Conservation (phyloP, 2,329 filamentous ascomycete genomes). For the Aspergillus aculeatinus region DNA sequence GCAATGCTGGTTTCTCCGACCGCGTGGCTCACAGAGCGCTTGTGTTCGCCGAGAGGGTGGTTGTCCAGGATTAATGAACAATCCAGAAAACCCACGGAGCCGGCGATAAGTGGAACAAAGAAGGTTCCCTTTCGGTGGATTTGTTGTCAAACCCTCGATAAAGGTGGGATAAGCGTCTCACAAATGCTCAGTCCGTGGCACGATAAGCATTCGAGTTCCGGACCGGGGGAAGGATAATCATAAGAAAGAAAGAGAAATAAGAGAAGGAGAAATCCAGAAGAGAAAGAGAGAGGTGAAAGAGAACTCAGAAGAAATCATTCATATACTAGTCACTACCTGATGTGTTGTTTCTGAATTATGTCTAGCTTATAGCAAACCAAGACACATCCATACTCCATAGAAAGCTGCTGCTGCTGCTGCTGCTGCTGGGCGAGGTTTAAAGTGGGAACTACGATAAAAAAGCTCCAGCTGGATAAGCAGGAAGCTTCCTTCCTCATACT, state of each 20-base stretch:
- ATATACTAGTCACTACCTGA: not conserved
- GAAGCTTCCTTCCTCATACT: not conserved
- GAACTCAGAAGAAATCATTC: not conserved
- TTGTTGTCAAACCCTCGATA: not conserved
- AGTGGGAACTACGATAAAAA: not conserved
- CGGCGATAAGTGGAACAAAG: not conserved
- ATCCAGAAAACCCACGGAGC: slow-evolving; percentile 6
- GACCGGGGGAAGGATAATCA: not conserved
- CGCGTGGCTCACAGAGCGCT: slow-evolving; percentile 3
- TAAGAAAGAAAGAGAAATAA: no score
- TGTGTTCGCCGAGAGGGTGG: not conserved
- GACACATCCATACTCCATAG: not conserved
- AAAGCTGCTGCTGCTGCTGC: not conserved
- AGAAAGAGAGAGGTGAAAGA: not conserved
- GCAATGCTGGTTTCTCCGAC: not conserved
- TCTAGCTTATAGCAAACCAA: no score
- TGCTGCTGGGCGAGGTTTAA: no score
- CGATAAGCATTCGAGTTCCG: slow-evolving; percentile 6
- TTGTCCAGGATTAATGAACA: slow-evolving; percentile 7
- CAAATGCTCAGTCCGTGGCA: slow-evolving; percentile 1
- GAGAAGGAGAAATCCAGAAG: not conserved
- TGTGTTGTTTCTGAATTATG: no score
- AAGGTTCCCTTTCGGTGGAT: not conserved
- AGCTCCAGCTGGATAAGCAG: not conserved
- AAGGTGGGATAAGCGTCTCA: slow-evolving; percentile 5